Evolutionary conservation across 192 early-diverging fungal species (phyloP).

Genomic region (Borealophlyctis nickersoniae): DNA sequence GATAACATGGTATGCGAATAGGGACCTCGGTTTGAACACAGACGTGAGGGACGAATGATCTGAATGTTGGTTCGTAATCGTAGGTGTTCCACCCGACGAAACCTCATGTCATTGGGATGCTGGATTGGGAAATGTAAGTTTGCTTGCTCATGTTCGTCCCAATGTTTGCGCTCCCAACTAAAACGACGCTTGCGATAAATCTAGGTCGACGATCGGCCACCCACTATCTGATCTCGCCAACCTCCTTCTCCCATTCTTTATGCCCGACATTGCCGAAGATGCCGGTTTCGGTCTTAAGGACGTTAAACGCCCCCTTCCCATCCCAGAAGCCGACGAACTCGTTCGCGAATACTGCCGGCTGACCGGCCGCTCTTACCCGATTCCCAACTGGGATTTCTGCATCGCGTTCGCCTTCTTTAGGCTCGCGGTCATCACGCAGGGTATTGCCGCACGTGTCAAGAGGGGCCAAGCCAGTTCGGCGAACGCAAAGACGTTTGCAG

Average conservation of each 20-base stretch:
- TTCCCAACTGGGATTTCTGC: slow-evolving; percentile 76
- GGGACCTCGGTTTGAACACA: not conserved
- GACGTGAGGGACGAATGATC: not conserved
- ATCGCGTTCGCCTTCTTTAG: slow-evolving; percentile 87
- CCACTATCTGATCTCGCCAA: slow-evolving; percentile 89
- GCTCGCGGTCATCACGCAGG: slow-evolving; percentile 78
- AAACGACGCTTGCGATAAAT: no score
- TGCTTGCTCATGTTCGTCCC: no score
- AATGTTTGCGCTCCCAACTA: no score
- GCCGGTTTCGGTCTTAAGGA: slow-evolving; percentile 17
- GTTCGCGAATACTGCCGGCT: slow-evolving; percentile 68
- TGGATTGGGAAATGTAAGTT: slow-evolving; percentile 75
- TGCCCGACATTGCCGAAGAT: not conserved
- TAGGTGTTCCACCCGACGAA: slow-evolving; percentile 72
- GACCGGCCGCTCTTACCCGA: slow-evolving; percentile 64
- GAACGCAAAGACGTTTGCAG: slow-evolving; percentile 28
- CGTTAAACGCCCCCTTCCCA: slow-evolving; percentile 33
- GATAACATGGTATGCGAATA: slow-evolving; percentile 52
- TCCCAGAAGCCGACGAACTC: slow-evolving; percentile 67
- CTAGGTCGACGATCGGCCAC: slow-evolving; percentile 81
- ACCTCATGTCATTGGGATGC: slow-evolving; percentile 74
- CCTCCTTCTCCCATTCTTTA: slow-evolving; percentile 70
- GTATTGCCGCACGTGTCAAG: slow-evolving; percentile 83
- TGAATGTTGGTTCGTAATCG: not conserved
- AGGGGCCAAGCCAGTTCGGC: slow-evolving; percentile 82